These are phyloP conservation scores for Leishmania martiniquensis DNA, from an alignment of 208 protist species.

Conservation along the genomic window DNA sequence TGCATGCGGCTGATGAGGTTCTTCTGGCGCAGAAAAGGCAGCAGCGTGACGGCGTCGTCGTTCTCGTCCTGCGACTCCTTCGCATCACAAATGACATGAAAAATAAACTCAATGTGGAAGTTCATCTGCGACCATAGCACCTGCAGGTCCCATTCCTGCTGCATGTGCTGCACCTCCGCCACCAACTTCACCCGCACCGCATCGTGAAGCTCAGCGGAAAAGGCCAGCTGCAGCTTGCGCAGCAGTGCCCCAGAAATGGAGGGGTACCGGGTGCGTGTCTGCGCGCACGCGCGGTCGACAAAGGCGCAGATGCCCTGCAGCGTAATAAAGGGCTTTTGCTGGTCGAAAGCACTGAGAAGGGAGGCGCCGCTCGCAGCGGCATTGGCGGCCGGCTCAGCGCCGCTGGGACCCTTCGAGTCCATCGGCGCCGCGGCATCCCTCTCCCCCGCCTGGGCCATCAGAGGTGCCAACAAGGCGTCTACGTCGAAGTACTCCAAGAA, in stretches of 20 bases:
- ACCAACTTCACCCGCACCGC: conserved; percentile 47
- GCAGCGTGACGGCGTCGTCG: conserved; percentile 61
- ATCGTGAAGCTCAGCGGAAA: conserved; percentile 26
- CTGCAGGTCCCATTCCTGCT: conserved; percentile 74
- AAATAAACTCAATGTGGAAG: conserved; percentile 83
- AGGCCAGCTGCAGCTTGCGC: conserved; percentile 11
- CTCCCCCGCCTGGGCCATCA: neutral
- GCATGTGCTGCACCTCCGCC: conserved; percentile 53
- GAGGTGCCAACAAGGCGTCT: conserved; percentile 16
- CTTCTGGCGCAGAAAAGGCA: conserved; percentile 65
- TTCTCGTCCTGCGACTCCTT: conserved; percentile 64
- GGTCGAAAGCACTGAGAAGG: conserved; percentile 3
- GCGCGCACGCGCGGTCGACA: conserved; percentile 12
- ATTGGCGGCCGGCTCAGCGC: neutral
- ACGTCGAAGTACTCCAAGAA: conserved; percentile 31
- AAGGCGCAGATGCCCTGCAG: conserved; percentile 15
- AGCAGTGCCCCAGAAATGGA: conserved; percentile 7
- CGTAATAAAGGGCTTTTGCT: conserved; percentile 15
- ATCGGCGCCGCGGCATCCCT: neutral
- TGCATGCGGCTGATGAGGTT: conserved; percentile 58
- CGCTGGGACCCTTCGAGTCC: conserved; percentile 1
- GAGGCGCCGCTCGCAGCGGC: conserved; percentile 3
- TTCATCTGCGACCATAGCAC: conserved; percentile 83
- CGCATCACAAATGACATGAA: conserved; percentile 76
- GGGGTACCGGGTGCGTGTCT: conserved; percentile 18